Base-by-base conservation (phyloP, 805 yeast genomes). In the Barnettozyma siamensis region DNA sequence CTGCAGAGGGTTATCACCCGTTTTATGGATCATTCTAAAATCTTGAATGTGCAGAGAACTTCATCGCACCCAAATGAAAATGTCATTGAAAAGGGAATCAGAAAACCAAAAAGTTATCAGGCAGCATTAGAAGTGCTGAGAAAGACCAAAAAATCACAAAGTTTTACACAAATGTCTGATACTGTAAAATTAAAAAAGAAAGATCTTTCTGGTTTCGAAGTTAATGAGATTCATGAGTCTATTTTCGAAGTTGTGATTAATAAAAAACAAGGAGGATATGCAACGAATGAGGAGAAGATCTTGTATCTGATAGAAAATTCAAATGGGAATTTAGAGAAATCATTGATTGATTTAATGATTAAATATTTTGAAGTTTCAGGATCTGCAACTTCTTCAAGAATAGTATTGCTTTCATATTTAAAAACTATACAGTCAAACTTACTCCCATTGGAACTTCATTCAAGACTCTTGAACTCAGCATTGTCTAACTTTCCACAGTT, bases 231-330 rank as follows among this genome's bases (percentile, higher is more conserved):
- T 9, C 32, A 32, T 8, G 21, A n/a, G 13, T 19, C 31, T 0
- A 13, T 43, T 3, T 24, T 41, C 11, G 38, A 37, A 11, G 17
- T 18, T n/a, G 31, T 18, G 3, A 2, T 41, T 3, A 13, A 23
- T 12, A 24, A 35, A n/a, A 17, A 11, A 28, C 28, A 33, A 15
- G 37, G 35, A 13, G 19, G n/a, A 5, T 30, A 32, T 18, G 35
- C 38, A 4, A 41, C 44, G 2, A 44, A 41, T 20, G 44, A 44
- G 19, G 28, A 41, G 4, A 44, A 44, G 18, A n/a, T 44, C 23
- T n/a, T 37, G 13, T 44, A 41, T 16, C 21, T 44, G 13, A 26
- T 26, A 9, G 29, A 26, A 26, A 26, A 26, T 7, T 26, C 11
- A 9, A 5, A 9, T 11, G n/a, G 13, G 28, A 32, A 17, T 31